Conservation (phyloP, 257 asterid genomes). For the Nicotiana attenuata region DNA sequence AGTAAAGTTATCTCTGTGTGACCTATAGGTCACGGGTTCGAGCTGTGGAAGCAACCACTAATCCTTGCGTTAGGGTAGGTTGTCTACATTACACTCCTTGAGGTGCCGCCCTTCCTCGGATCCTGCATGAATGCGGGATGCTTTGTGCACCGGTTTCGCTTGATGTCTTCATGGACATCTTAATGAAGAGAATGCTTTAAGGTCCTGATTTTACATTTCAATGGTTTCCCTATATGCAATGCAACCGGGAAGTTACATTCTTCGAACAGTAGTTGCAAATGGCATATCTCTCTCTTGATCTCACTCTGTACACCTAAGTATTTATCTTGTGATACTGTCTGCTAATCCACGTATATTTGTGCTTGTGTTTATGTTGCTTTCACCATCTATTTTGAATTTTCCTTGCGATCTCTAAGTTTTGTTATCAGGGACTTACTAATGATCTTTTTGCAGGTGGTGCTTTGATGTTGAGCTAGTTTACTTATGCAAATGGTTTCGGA, state of each 20-base stretch:
- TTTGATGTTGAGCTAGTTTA: slow-evolving; percentile 90
- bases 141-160: not conserved
- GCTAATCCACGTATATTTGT: not conserved
- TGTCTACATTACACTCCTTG: too few relatives aligned
- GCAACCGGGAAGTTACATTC: not conserved
- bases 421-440: not conserved
- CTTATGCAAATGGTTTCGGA: slow-evolving; percentile 58
- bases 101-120: too few relatives aligned
- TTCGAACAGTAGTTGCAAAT: not conserved
- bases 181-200: not conserved
- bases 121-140: too few relatives aligned
- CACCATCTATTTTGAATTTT: not conserved
- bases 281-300: not conserved
- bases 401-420: not conserved
- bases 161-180: not conserved
- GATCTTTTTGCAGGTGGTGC: slow-evolving; percentile 69
- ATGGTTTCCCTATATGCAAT: not conserved
- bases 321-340: not conserved
- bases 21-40: too few relatives aligned
- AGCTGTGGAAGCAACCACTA: too few relatives aligned
- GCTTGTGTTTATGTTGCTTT: not conserved
- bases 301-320: not conserved
- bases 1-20: too few relatives aligned
- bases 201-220: not conserved
- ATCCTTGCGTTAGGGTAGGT: too few relatives aligned